Base-by-base conservation (phyloP, 768 basidiomycete genomes). In the Lactarius sp. region DNA sequence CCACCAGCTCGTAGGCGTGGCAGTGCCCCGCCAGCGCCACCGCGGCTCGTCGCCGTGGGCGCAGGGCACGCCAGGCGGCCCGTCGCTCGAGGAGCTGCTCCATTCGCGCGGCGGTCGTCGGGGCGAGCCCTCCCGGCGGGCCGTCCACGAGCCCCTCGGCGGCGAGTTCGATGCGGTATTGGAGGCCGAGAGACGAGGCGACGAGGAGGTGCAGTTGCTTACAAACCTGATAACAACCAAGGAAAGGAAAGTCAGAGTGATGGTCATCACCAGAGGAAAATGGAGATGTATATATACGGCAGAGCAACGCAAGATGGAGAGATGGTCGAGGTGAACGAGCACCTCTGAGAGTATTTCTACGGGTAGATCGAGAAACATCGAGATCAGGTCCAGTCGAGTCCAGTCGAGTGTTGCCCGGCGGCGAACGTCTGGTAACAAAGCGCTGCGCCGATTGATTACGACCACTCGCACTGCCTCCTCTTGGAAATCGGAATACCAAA, bases 1-100 rank as follows among this genome's bases (percentile, higher is more conserved):
- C 81, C 4, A 86, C 85, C 63, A 87, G 76, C 63, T 87, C 85
- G 68, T 87, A 87, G 4, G 83, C 82, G 52, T 74, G 74, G 59
- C 79, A 80, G 2, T 69, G 64, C 0, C 75, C 79, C 0, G 75
- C 70, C 41, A 77, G 69, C 6, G 73, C 71, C 0, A 79, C 69
- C 0, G 64, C 52, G 1, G 67, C 61, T 13, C 64, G 67, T 0
- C 62, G 61, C 6, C 59, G 64, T 73, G 76, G 76, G 62, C 66
- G 13, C 77, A 68, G 18, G 65, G 68, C 58, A 0, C 67, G 42
- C 80, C 81, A 81, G 0, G 76, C 69, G 0, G 44, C 52, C 2
- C 80, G 75, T 0, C 78, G 72, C 20, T 70, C 66, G 3, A 73
- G 73, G 0, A 81, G 73, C 0, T 71, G 72, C 0, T 61, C 59